Evolutionary conservation across 768 basidiomycete genomes (phyloP).

Genomic region (Antrodiella citrinella): DNA sequence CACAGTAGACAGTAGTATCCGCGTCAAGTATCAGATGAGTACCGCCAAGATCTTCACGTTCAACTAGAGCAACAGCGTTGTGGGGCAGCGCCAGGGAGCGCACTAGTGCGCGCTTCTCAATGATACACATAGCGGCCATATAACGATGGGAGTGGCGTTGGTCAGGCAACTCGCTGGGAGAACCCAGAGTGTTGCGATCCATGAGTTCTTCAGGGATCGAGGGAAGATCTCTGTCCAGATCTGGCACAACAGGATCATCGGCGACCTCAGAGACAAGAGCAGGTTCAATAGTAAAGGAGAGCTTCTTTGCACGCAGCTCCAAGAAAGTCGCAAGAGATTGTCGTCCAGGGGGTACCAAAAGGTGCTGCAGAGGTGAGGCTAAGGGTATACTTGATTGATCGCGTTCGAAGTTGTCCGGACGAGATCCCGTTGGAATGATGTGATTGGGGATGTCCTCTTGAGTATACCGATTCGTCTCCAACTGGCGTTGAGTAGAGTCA

Average conservation of each 20-base stretch:
- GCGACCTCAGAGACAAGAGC: background rate
- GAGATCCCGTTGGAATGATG: no score
- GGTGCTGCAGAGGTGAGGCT: background rate
- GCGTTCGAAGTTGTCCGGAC: no score
- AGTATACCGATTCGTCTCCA: no score
- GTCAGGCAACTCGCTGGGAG: conserved; percentile 24
- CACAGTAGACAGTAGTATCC: conserved; percentile 47
- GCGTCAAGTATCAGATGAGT: conserved; percentile 64
- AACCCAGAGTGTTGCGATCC: conserved; percentile 9
- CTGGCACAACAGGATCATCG: no score
- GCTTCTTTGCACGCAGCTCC: conserved; percentile 10
- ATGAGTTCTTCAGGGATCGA: conserved; percentile 16
- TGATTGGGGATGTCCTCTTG: no score
- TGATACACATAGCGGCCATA: conserved; percentile 56
- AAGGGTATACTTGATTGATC: background rate
- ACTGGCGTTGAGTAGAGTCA: background rate
- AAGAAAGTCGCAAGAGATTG: conserved; percentile 12
- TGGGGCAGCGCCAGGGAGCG: conserved; percentile 36
- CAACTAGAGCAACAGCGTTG: conserved; percentile 50
- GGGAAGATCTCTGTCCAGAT: no score
- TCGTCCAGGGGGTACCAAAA: background rate
- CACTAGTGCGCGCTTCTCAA: conserved; percentile 61
- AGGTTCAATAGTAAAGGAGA: background rate
- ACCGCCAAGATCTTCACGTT: conserved; percentile 51
- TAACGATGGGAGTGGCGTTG: conserved; percentile 48